phyloP scores from a whole-genome alignment of 2,329 filamentous ascomycete genomes.

The Talaromyces amestolkiae region DNA sequence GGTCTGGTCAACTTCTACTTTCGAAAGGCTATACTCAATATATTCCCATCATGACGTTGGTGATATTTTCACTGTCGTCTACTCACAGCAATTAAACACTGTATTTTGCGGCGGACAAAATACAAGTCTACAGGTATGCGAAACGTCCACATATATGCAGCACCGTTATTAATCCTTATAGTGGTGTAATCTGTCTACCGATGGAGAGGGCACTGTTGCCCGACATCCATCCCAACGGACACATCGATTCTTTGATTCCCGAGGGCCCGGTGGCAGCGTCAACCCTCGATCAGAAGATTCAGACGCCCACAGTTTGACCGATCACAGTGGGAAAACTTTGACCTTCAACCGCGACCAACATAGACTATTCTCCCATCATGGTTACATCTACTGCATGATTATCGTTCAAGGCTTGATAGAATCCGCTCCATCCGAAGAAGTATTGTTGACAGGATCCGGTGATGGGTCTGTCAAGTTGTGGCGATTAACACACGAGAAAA shows the following conservation, averaged over 20 bases:
- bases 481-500: constrained; percentile 63
- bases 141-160: not conserved
- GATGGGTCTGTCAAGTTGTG: constrained; percentile 96
- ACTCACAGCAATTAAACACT: constrained; percentile 74
- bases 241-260: constrained; percentile 90
- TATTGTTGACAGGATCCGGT: constrained; percentile 85
- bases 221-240: constrained; percentile 73
- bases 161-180: constrained; percentile 30
- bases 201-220: constrained; percentile 61
- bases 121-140: constrained; percentile 71
- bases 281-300: constrained; percentile 67
- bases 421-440: constrained; percentile 66
- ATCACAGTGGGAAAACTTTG: constrained; percentile 63
- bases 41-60: constrained; percentile 93
- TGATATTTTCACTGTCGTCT: constrained; percentile 92
- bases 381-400: constrained; percentile 96
- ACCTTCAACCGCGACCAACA: constrained; percentile 81
- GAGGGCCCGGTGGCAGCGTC: constrained; percentile 75
- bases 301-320: constrained; percentile 48
- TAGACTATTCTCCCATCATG: constrained; percentile 85
- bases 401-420: constrained; percentile 70
- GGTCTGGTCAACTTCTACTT: constrained; percentile 77
- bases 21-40: constrained; percentile 79
- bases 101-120: constrained; percentile 93
- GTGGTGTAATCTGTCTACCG: constrained; percentile 73